These are phyloP conservation scores for Stereocaulon alpinum DNA, from an alignment of 495 filamentous ascomycete species.

Conservation along the genomic window DNA sequence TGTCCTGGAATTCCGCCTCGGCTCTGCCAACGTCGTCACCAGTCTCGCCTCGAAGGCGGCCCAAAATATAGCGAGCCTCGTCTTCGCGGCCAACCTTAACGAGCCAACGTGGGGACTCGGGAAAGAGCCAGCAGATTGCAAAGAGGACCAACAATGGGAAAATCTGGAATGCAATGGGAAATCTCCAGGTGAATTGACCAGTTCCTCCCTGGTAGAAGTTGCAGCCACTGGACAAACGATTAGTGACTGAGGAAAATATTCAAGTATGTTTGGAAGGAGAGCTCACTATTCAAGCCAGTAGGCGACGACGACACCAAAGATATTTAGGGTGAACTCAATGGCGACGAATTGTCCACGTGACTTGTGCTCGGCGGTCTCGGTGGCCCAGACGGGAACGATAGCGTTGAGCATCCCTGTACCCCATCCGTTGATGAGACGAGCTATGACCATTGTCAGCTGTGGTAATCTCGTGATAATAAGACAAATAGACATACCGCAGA, in stretches of 20 bases:
- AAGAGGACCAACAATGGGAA: conserved; percentile 48
- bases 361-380: conserved; percentile 57
- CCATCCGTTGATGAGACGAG: conserved; percentile 54
- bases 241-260: conserved; percentile 13
- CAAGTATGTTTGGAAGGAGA: neutral
- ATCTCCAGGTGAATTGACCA: conserved; percentile 53
- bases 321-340: conserved; percentile 65
- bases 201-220: conserved; percentile 46
- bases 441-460: neutral
- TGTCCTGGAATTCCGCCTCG: conserved; percentile 54
- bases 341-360: conserved; percentile 61
- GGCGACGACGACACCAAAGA: conserved; percentile 61
- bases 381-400: conserved; percentile 63
- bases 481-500: conserved; percentile 33
- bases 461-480: neutral
- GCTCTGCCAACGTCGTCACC: conserved; percentile 44
- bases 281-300: conserved; percentile 64
- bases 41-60: conserved; percentile 48
- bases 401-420: conserved; percentile 67
- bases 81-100: conserved; percentile 51
- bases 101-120: conserved; percentile 57
- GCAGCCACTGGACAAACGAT: conserved; percentile 33
- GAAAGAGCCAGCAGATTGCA: conserved; percentile 48
- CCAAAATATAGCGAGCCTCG: conserved; percentile 52
- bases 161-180: conserved; percentile 65